Conservation (phyloP, 2,329 filamentous ascomycete species). For the Cladophialophora carrionii region DNA sequence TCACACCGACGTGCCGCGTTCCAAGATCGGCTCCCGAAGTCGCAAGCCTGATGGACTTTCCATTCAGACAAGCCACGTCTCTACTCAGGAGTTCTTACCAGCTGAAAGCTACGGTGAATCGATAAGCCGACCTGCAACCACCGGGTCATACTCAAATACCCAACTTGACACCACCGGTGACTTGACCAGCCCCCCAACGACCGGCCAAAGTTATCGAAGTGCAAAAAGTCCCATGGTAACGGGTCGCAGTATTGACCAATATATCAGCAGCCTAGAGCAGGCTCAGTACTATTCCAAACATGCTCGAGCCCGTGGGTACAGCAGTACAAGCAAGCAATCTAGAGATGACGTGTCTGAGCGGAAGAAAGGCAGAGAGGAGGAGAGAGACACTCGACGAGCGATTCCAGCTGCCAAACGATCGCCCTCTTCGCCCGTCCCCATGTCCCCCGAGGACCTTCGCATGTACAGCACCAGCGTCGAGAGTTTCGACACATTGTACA, state of each 20-base stretch:
- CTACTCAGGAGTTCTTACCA: slow-evolving; percentile 52
- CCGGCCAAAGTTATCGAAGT: slow-evolving; percentile 51
- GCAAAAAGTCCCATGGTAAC: slow-evolving; percentile 62
- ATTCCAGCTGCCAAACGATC: slow-evolving; percentile 80
- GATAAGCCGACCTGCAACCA: slow-evolving; percentile 41
- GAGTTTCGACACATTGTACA: slow-evolving; percentile 55
- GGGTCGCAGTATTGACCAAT: slow-evolving; percentile 73
- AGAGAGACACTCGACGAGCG: slow-evolving; percentile 66
- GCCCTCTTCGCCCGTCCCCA: slow-evolving; percentile 87
- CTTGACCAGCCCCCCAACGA: slow-evolving; percentile 44
- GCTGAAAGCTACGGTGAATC: slow-evolving; percentile 38
- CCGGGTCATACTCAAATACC: slow-evolving; percentile 34
- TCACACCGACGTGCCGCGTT: slow-evolving; percentile 63
- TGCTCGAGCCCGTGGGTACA: slow-evolving; percentile 53
- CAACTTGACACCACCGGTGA: slow-evolving; percentile 42
- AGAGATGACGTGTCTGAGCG: slow-evolving; percentile 52
- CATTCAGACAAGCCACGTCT: slow-evolving; percentile 60
- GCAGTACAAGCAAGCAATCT: slow-evolving; percentile 40
- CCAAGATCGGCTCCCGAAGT: slow-evolving; percentile 66
- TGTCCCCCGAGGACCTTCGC: slow-evolving; percentile 82
- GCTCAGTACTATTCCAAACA: slow-evolving; percentile 66
- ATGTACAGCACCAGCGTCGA: slow-evolving; percentile 52
- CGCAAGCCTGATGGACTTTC: slow-evolving; percentile 78
- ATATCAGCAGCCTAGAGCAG: slow-evolving; percentile 82
- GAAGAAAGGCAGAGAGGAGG: slow-evolving; percentile 61